phyloP scores from a whole-genome alignment of 805 yeast genomes.

The Metschnikowia henanensis region DNA sequence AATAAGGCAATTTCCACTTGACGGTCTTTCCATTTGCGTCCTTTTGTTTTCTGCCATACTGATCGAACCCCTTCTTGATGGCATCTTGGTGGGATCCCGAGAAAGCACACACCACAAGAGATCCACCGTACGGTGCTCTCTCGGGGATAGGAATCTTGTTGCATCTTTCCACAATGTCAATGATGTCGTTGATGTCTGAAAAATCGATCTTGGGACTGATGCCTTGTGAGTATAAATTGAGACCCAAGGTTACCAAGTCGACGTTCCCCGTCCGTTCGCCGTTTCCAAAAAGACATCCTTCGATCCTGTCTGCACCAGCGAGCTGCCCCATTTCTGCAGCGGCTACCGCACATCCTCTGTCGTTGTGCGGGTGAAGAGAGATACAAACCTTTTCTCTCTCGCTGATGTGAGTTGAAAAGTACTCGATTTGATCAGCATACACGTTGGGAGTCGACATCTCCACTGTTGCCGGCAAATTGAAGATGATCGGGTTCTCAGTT shows the following conservation, averaged over 20 bases:
- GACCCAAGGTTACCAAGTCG: constrained; percentile 74
- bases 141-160: constrained; percentile 79
- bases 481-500: constrained; percentile 64
- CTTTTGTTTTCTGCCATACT: constrained; percentile 41
- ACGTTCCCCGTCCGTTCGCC: constrained; percentile 91
- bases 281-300: constrained; percentile 82
- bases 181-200: constrained; percentile 61
- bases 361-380: constrained; percentile 82
- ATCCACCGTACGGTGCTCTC: constrained; percentile 83
- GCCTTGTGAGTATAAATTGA: constrained; percentile 80
- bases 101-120: constrained; percentile 80
- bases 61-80: constrained; percentile 75
- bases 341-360: constrained; percentile 88
- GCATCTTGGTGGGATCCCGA: constrained; percentile 90
- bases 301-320: constrained; percentile 89
- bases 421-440: constrained; percentile 84
- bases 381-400: constrained; percentile 72
- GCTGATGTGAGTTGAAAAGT: constrained; percentile 57
- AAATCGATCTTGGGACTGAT: constrained; percentile 70
- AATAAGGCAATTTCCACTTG: constrained; percentile 74
- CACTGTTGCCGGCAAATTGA: constrained; percentile 83
- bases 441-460: constrained; percentile 81
- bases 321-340: constrained; percentile 80
- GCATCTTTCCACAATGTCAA: constrained; percentile 74
- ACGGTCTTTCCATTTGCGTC: constrained; percentile 35